A percentile compares a stretch with the other conserved stretches of the same genome.
Evolutionary conservation across 176 grass and related monocot genomes (phyloP).

Genomic region (Pontederia crassipes): DNA sequence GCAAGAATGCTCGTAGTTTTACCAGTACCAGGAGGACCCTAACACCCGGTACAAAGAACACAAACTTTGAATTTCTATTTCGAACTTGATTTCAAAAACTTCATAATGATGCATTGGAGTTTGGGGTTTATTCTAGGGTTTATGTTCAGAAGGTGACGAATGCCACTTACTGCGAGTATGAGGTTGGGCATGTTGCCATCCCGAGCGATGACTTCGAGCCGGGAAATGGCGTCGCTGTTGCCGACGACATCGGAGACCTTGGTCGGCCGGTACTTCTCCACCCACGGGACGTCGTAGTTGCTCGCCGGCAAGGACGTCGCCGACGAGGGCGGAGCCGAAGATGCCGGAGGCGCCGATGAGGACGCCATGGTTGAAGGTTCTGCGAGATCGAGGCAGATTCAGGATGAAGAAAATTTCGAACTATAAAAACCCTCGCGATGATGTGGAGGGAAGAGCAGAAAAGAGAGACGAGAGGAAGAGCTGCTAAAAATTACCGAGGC

Average conservation of each 20-base stretch:
- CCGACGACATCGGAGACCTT: slow-evolving; percentile 74
- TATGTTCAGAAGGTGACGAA: neutral
- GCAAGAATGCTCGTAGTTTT: slow-evolving; percentile 98
- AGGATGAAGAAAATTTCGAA: too few species aligned
- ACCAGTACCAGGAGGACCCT: slow-evolving; percentile 92
- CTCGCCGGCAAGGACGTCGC: slow-evolving; percentile 11
- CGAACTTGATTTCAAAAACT: neutral
- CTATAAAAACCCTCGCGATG: too few species aligned
- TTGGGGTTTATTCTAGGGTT: slow-evolving; percentile 18
- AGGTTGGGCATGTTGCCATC: slow-evolving; percentile 97
- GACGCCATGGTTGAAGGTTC: slow-evolving; percentile 3
- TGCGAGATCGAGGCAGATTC: too few species aligned
- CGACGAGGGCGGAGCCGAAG: slow-evolving; percentile 28
- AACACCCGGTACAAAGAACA: neutral
- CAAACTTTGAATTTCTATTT: neutral
- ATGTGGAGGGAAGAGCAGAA: too few species aligned
- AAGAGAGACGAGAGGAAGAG: too few species aligned
- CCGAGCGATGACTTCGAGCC: slow-evolving; percentile 77
- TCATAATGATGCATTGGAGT: neutral
- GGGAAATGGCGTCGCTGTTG: slow-evolving; percentile 74
- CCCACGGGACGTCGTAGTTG: slow-evolving; percentile 72
- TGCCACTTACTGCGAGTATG: slow-evolving; percentile 73
- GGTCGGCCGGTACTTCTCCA: slow-evolving; percentile 92
- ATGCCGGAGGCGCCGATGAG: neutral
- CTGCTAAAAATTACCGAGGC: too few species aligned